Evolutionary conservation across 805 yeast species (phyloP).

Genomic region (Saturnispora besseyi): DNA sequence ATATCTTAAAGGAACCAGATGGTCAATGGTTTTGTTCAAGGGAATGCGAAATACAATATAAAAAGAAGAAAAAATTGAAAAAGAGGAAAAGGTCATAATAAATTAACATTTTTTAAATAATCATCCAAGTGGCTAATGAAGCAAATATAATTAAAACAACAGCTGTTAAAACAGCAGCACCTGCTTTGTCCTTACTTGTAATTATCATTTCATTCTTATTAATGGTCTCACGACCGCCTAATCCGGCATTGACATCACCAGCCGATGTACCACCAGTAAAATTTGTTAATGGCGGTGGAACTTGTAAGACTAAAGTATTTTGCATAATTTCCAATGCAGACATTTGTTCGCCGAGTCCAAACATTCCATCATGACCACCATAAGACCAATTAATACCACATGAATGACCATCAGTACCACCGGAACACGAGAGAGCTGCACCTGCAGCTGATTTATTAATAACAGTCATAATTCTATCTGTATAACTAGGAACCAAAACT

Average conservation of each 20-base stretch:
- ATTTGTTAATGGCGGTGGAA: slow-evolving; percentile 54
- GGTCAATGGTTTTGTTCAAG: slow-evolving; percentile 84
- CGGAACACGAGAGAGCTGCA: slow-evolving; percentile 72
- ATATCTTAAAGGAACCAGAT: slow-evolving; percentile 76
- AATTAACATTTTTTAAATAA: slow-evolving; percentile 13
- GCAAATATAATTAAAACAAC: slow-evolving; percentile 50
- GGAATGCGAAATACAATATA: slow-evolving; percentile 40
- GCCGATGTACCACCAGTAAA: slow-evolving; percentile 59
- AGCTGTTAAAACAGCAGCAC: slow-evolving; percentile 85
- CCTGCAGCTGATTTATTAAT: slow-evolving; percentile 44
- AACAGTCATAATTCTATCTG: slow-evolving; percentile 30
- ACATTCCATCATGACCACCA: slow-evolving; percentile 53
- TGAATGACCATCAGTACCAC: slow-evolving; percentile 80
- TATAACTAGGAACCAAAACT: slow-evolving; percentile 41
- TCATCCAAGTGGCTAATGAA: slow-evolving; percentile 76
- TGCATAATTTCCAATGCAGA: slow-evolving; percentile 61
- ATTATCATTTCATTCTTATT: slow-evolving; percentile 37
- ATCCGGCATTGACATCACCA: slow-evolving; percentile 48
- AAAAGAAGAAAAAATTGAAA: neutral
- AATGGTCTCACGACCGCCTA: slow-evolving; percentile 43
- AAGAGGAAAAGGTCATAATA: neutral
- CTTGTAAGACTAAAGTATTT: slow-evolving; percentile 30
- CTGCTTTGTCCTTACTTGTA: slow-evolving; percentile 63
- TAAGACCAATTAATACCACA: slow-evolving; percentile 71
- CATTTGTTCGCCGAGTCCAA: slow-evolving; percentile 83